Conservation (phyloP, 2,329 filamentous ascomycete species). For the Fusarium kyushuense region DNA sequence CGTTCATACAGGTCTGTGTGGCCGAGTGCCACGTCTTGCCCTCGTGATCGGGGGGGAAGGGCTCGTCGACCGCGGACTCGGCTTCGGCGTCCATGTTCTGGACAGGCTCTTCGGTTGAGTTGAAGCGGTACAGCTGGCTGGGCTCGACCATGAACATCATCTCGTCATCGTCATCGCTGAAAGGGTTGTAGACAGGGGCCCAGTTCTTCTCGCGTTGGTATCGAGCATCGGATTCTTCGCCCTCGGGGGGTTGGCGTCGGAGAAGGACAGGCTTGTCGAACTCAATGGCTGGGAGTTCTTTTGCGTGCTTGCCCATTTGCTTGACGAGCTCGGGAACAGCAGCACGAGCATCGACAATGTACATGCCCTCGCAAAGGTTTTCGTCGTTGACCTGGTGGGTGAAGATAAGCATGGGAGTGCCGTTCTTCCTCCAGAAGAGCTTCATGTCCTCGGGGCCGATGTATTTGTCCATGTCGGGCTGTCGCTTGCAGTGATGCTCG, state of each 20-base stretch:
- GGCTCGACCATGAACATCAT: constrained; percentile 45
- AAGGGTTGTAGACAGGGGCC: constrained; percentile 36
- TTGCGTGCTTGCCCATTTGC: constrained; percentile 36
- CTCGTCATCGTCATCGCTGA: constrained; percentile 37
- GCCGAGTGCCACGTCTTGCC: constrained; percentile 40
- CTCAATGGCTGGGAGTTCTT: constrained; percentile 32
- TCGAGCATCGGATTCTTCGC: constrained; percentile 23
- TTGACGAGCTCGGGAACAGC: constrained; percentile 37
- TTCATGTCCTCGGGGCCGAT: constrained; percentile 45
- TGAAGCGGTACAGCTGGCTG: constrained; percentile 36
- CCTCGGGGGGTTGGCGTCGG: constrained; percentile 34
- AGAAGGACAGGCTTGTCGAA: constrained; percentile 37
- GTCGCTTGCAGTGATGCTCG: constrained; percentile 40
- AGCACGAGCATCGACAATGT: constrained; percentile 38
- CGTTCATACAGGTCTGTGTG: constrained; percentile 37
- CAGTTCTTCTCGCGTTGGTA: constrained; percentile 45
- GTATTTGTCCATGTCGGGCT: constrained; percentile 44
- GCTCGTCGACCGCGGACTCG: constrained; percentile 39
- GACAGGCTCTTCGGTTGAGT: constrained; percentile 23
- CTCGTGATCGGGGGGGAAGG: constrained; percentile 34
- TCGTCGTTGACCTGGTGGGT: constrained; percentile 42
- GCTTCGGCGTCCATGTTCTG: constrained; percentile 23
- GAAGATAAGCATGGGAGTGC: constrained; percentile 42
- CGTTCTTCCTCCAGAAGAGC: constrained; percentile 42
- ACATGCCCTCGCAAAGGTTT: constrained; percentile 43